Evolutionary conservation across 2,329 filamentous ascomycete genomes (phyloP).

Genomic region (Calonectria hawksworthii): DNA sequence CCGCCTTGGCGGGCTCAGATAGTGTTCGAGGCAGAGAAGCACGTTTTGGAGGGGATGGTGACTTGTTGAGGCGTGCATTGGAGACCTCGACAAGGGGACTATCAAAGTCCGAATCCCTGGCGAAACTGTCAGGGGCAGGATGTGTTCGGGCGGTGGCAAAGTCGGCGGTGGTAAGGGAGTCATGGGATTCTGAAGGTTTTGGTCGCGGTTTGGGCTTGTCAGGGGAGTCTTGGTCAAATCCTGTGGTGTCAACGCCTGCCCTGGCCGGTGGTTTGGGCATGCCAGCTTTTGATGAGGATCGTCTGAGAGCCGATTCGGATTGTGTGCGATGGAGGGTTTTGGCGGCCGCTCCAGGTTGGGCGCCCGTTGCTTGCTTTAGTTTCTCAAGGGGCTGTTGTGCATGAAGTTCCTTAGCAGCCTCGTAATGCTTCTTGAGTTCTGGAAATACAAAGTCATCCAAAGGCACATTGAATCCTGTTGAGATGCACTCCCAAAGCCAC

Average conservation of each 20-base stretch:
- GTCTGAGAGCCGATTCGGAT: constrained; percentile 35
- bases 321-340: constrained; percentile 39
- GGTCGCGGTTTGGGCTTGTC: constrained; percentile 34
- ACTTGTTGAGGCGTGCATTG: constrained; percentile 58
- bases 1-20: constrained; percentile 54
- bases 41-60: constrained; percentile 51
- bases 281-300: constrained; percentile 15
- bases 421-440: constrained; percentile 56
- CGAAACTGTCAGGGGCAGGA: constrained; percentile 30
- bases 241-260: constrained; percentile 46
- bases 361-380: constrained; percentile 13
- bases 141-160: constrained; percentile 60
- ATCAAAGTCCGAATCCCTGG: constrained; percentile 38
- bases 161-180: constrained; percentile 51
- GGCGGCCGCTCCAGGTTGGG: constrained; percentile 12
- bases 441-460: constrained; percentile 63
- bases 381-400: constrained; percentile 25
- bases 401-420: constrained; percentile 11
- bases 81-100: constrained; percentile 58
- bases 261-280: constrained; percentile 36
- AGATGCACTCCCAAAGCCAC: constrained; percentile 90
- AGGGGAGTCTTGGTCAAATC: constrained; percentile 52
- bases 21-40: constrained; percentile 45
- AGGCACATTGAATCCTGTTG: constrained; percentile 64
- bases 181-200: constrained; percentile 30